Base-by-base conservation (phyloP, 768 basidiomycete genomes). In the Agrocybe praecox region DNA sequence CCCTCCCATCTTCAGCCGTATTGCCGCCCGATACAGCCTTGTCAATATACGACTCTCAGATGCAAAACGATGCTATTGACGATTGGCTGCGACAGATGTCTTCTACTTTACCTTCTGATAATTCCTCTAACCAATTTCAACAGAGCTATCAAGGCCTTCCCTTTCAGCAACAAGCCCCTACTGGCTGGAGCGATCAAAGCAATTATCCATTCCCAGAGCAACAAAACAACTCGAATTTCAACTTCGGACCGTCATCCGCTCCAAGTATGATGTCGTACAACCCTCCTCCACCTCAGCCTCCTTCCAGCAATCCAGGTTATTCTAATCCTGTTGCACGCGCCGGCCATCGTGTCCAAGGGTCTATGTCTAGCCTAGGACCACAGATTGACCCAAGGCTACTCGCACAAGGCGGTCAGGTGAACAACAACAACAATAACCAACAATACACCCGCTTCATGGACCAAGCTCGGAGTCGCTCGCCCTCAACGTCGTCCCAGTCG, bases 21-120 rank as follows among this genome's bases (percentile, higher is more conserved):
- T 63, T 78, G 21, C 74, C 78, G 9, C 71, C 80, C 40, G 76
- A 78, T 54, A 76, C 69, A 14, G 62, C 70, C 2, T 71, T 75
- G 47, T 70, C 78, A 67, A 71, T 76, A 67, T 74, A 72, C 62
- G 76, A 82, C 57, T 62, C 70, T n/a, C 23, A 52, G 9, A 21
- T 50, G 15, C 67, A 76, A 61, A 70, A 74, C 34, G 74, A 75
- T 24, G 74, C 78, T 55, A 80, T 87, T 43, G 86, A 86, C 64
- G 85, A 88, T 55, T 88, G 86, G 86, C 74, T 87, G 53, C 79
- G 79, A 52, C 81, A 85, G 61, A 72, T 85, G 62, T 75, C 76
- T 32, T 54, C 57, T 48, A 57, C 62, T 36, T 46, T 55, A 26
- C 52, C 59, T 29, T 23, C 59, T n/a, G 52, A 54, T 34, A 48